Percentiles rank a stretch among this genome's conserved stretches.
Evolutionary conservation across 2,329 filamentous ascomycete species (phyloP).

Genomic region (Cladosporium sp.): DNA sequence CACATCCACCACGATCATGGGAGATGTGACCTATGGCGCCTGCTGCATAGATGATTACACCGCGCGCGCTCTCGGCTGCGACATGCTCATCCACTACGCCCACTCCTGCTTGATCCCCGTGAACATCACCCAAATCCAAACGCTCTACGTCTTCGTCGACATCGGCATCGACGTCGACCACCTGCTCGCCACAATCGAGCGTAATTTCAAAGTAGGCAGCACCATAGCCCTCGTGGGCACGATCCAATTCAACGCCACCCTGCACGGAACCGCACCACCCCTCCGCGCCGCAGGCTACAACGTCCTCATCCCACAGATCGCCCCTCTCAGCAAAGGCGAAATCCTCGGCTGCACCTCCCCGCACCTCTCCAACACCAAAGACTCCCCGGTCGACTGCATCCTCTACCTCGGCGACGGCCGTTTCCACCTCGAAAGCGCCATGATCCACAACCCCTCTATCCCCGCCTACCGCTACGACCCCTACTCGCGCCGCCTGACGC

Average conservation of each 20-base stretch:
- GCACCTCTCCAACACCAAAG: slow-evolving; percentile 44
- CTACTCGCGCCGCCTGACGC: slow-evolving; percentile 85
- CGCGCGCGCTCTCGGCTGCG: slow-evolving; percentile 85
- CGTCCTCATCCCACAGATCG: slow-evolving; percentile 85
- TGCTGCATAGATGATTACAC: slow-evolving; percentile 99
- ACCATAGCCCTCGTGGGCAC: slow-evolving; percentile 91
- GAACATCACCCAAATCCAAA: slow-evolving; percentile 94
- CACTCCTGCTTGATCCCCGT: slow-evolving; percentile 96
- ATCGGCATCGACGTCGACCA: slow-evolving; percentile 92
- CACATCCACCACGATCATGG: slow-evolving; percentile 94
- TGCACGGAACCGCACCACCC: slow-evolving; percentile 74
- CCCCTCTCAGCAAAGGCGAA: slow-evolving; percentile 87
- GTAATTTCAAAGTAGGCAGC: slow-evolving; percentile 81
- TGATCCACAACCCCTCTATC: slow-evolving; percentile 93
- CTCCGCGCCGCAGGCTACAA: slow-evolving; percentile 81
- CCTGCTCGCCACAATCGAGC: slow-evolving; percentile 76
- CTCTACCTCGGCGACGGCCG: slow-evolving; percentile 88
- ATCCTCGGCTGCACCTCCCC: slow-evolving; percentile 97
- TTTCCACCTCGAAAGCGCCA: slow-evolving; percentile 95
- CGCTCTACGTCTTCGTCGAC: slow-evolving; percentile 95
- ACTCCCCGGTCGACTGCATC: slow-evolving; percentile 63
- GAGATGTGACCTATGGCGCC: slow-evolving; percentile 95
- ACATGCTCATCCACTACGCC: slow-evolving; percentile 92
- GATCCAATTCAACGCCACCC: slow-evolving; percentile 97
- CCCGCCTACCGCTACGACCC: slow-evolving; percentile 96